Evolutionary conservation across 371 early-diverging fungal species (phyloP), one percentile per base, ranked within the genome.

Genomic region (Blastocladiella emersonii): DNA sequence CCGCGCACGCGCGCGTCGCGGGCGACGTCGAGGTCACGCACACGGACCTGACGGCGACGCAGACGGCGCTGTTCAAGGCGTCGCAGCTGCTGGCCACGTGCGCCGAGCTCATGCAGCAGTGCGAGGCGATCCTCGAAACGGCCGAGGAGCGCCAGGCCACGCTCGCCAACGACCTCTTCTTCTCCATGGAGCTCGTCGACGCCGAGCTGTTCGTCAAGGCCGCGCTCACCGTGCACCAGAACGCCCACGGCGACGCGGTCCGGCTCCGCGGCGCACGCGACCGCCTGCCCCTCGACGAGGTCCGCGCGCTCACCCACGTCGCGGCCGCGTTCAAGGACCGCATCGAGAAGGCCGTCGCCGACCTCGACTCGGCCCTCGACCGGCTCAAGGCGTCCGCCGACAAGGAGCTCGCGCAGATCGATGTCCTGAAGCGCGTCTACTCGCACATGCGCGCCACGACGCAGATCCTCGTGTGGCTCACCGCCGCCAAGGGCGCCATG

Each of bases 391-490:
- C 51, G 10, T 25, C 51, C 30, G 30, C 30, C 51, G 21, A 25
- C 19, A 10, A 10, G 10, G 51, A 51, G 30, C 10, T 21, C 30
- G 51, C 12, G 2, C 51, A 51, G 12, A 30, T 51, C 51, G 59
- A 59, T 6, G 6, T 35, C 27, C 59, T 59, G 35, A 37, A 43
- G 37, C 34, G 35, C 1, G 43, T 59, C 10, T 59, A 59, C 59
- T 25, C 25, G 23, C 59, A 59, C 27, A 59, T 39, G 37, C 59
- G 59, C 25, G 59, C 59, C 27, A 39, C 37, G 13, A 23, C 34
- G 13, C 59, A 59, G 30, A 59, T 59, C 19, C 35, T 39, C n/a
- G 59, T 39, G 23, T 59, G 59, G 59, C 27, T 59, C 12, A 35
- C 59, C 27, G 59, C 43, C 13, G 59, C 59, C 30, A 25, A 30